Percentiles rank a stretch among this genome's conserved stretches.
phyloP scores from a whole-genome alignment of 352 stramenopile genomes.

The Phytophthora citrophthora region DNA sequence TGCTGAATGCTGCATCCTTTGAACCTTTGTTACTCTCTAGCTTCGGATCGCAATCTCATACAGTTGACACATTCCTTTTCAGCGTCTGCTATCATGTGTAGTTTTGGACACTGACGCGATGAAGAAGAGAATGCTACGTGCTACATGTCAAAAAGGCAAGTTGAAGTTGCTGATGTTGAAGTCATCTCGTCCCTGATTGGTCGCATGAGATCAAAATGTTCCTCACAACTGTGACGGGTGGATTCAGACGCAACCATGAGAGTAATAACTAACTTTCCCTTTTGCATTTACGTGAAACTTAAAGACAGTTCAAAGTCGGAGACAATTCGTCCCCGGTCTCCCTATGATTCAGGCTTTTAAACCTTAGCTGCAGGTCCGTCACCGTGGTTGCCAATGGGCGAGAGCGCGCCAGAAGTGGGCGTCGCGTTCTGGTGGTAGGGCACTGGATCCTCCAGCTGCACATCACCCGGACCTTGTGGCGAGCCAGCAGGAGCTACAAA shows the following conservation, averaged over 20 bases:
- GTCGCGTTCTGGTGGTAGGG: slow-evolving; percentile 40
- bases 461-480: slow-evolving; percentile 12
- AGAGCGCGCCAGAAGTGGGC: slow-evolving; percentile 32
- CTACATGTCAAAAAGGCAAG: neutral
- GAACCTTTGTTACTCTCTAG: neutral
- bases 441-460: slow-evolving; percentile 41
- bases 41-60: neutral
- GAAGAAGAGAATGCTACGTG: too few species aligned
- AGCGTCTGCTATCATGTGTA: too few species aligned
- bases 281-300: slow-evolving; percentile 13
- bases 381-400: slow-evolving; percentile 27
- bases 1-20: slow-evolving; percentile 5
- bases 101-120: too few species aligned
- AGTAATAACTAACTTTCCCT: neutral
- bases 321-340: neutral
- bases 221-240: neutral
- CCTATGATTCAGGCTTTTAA: neutral
- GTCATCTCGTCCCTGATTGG: slow-evolving; percentile 15
- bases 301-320: neutral
- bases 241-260: neutral
- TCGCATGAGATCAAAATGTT: neutral
- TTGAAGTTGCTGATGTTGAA: slow-evolving; percentile 12
- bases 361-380: slow-evolving; percentile 36
- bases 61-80: neutral
- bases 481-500: slow-evolving; percentile 22